These are phyloP conservation scores for Talaromyces pinophilus DNA, from an alignment of 2,329 filamentous ascomycete species.

Conservation along the genomic window DNA sequence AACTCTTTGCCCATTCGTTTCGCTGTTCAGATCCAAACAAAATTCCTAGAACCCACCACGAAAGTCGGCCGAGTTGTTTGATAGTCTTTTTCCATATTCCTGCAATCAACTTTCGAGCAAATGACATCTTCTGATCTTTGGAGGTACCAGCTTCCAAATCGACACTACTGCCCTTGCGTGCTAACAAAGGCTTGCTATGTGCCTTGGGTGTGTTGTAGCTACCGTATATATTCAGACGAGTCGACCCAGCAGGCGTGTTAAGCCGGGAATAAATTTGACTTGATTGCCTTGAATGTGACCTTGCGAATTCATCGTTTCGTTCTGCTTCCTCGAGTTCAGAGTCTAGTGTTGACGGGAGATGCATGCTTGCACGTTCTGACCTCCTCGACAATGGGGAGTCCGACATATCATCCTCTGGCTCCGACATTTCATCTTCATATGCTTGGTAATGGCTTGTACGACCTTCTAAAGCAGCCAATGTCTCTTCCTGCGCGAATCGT, in stretches of 20 bases:
- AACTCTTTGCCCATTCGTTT: slow-evolving; percentile 18
- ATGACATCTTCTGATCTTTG: slow-evolving; percentile 25
- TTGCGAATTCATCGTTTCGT: not conserved
- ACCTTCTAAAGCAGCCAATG: slow-evolving; percentile 37
- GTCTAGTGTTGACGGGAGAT: slow-evolving; percentile 5
- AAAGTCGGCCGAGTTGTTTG: slow-evolving; percentile 34
- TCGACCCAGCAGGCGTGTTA: slow-evolving; percentile 8
- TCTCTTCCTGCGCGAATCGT: slow-evolving; percentile 36
- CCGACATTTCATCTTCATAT: slow-evolving; percentile 30
- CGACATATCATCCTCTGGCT: slow-evolving; percentile 15
- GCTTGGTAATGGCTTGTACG: slow-evolving; percentile 29
- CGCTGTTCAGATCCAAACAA: slow-evolving; percentile 30
- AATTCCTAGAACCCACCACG: slow-evolving; percentile 42
- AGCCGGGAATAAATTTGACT: not conserved
- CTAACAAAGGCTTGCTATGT: slow-evolving; percentile 1
- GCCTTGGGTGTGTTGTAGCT: slow-evolving; percentile 9
- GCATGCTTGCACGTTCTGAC: not conserved
- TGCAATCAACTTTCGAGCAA: slow-evolving; percentile 36
- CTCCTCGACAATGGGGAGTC: slow-evolving; percentile 12
- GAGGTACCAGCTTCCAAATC: slow-evolving; percentile 12
- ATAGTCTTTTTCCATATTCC: slow-evolving; percentile 39
- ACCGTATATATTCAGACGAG: not conserved
- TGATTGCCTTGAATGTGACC: not conserved
- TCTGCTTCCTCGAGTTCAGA: slow-evolving; percentile 19
- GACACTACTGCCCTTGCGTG: not conserved